phyloP scores from a whole-genome alignment of 2,329 filamentous ascomycete species.

The Aspergillus sp. region DNA sequence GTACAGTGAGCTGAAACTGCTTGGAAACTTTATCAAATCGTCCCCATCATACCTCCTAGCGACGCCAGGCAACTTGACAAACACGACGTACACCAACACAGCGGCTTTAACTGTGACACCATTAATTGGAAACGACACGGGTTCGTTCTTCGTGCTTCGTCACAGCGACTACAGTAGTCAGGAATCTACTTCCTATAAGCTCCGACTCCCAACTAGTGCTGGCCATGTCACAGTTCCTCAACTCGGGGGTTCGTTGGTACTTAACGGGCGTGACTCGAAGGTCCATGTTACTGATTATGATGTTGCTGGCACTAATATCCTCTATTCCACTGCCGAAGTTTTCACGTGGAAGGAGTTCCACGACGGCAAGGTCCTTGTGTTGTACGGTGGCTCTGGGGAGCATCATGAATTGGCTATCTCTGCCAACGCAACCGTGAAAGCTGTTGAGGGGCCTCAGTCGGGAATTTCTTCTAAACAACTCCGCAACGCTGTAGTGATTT shows the following conservation, averaged over 20 bases:
- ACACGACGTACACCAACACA: constrained; percentile 51
- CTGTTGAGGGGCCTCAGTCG: constrained; percentile 35
- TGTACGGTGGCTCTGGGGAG: constrained; percentile 42
- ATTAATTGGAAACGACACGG: constrained; percentile 55
- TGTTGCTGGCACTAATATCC: constrained; percentile 39
- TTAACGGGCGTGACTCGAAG: constrained; percentile 47
- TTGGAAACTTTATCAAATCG: constrained; percentile 72
- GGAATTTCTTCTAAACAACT: constrained; percentile 31
- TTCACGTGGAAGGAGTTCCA: constrained; percentile 59
- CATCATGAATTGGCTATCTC: constrained; percentile 44
- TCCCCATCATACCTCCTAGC: constrained; percentile 69
- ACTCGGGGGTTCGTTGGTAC: constrained; percentile 37
- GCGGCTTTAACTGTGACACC: constrained; percentile 61
- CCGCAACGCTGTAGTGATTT: constrained; percentile 34
- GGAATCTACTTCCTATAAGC: constrained; percentile 59
- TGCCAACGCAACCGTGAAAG: constrained; percentile 23
- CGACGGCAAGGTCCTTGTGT: constrained; percentile 50
- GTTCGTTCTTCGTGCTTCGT: constrained; percentile 61
- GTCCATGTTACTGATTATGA: constrained; percentile 45
- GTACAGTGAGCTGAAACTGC: constrained; percentile 74
- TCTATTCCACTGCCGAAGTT: constrained; percentile 47
- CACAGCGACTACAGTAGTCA: constrained; percentile 66
- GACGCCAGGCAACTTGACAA: constrained; percentile 48
- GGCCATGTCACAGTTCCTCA: constrained; percentile 43
- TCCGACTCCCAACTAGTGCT: constrained; percentile 54